Percentiles rank a stretch among this genome's conserved stretches.
Evolutionary conservation across 164 flowering plant species (phyloP).

Genomic region (Dillenia turbinata): DNA sequence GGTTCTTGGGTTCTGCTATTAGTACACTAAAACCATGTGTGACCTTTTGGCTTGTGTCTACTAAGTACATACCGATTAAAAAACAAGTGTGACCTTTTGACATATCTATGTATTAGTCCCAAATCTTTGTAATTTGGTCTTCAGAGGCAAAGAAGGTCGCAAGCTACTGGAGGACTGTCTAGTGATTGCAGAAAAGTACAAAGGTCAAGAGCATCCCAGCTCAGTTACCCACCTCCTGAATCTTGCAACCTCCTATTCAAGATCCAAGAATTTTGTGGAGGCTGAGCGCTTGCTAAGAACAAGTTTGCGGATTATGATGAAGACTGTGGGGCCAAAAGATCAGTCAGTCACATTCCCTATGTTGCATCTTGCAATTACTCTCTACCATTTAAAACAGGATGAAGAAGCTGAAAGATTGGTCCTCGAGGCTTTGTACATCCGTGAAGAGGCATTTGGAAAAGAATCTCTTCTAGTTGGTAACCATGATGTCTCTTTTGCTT

Average conservation of each 20-base stretch:
- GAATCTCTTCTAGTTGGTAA: constrained; percentile 80
- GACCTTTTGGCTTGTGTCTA: too few species aligned
- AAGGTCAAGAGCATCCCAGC: constrained; percentile 72
- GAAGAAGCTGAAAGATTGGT: constrained; percentile 80
- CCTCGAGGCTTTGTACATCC: constrained; percentile 53
- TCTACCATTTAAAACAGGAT: constrained; percentile 54
- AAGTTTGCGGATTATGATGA: constrained; percentile 56
- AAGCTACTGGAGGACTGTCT: constrained; percentile 77
- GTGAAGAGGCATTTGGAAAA: constrained; percentile 78
- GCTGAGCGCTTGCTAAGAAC: constrained; percentile 80
- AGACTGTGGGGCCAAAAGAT: constrained; percentile 45
- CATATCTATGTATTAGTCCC: too few species aligned
- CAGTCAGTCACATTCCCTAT: constrained; percentile 72
- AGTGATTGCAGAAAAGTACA: constrained; percentile 53
- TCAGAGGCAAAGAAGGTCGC: constrained; percentile 77
- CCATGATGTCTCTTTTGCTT: constrained; percentile 8
- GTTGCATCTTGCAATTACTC: constrained; percentile 80
- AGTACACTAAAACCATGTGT: too few species aligned
- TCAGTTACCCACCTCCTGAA: constrained; percentile 66
- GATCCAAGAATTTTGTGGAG: constrained; percentile 67
- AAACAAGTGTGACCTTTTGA: too few species aligned
- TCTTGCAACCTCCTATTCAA: constrained; percentile 82
- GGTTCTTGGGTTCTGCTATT: too few species aligned
- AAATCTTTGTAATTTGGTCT: neutral
- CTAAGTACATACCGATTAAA: too few species aligned